phyloP scores from a whole-genome alignment of 2,329 filamentous ascomycete genomes.

The Dichotomopilus funicola region DNA sequence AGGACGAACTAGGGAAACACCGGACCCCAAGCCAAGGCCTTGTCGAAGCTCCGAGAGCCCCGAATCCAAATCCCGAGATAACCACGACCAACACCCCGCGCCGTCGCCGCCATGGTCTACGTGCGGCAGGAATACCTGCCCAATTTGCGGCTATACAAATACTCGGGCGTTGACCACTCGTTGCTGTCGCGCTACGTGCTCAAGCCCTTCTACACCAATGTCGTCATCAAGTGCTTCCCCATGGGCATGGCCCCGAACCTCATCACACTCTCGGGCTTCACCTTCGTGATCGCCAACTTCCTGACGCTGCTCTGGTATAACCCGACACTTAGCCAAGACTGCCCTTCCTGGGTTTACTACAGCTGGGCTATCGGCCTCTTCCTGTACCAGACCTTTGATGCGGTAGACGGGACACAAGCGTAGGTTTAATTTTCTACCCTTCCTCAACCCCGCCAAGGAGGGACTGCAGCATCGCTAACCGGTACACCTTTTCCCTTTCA shows the following conservation, averaged over 20 bases:
- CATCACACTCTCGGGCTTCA: slow-evolving; percentile 87
- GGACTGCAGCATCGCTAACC: neutral
- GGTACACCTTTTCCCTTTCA: slow-evolving; percentile 1
- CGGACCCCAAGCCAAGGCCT: too few relatives aligned
- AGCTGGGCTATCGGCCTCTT: slow-evolving; percentile 87
- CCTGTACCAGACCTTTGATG: slow-evolving; percentile 97
- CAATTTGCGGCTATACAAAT: slow-evolving; percentile 90
- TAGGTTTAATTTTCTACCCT: slow-evolving; percentile 39
- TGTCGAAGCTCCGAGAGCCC: too few relatives aligned
- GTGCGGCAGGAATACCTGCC: slow-evolving; percentile 86
- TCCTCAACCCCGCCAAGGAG: neutral
- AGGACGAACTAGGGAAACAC: too few relatives aligned
- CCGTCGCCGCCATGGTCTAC: slow-evolving; percentile 67
- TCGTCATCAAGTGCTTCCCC: slow-evolving; percentile 91
- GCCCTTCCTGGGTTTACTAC: slow-evolving; percentile 90
- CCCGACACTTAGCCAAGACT: slow-evolving; percentile 88
- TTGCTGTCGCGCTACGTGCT: slow-evolving; percentile 86
- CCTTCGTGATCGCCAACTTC: slow-evolving; percentile 83
- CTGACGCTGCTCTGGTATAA: slow-evolving; percentile 93
- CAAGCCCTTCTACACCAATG: slow-evolving; percentile 94
- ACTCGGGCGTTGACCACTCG: slow-evolving; percentile 85
- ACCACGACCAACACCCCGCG: neutral
- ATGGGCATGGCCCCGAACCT: slow-evolving; percentile 86
- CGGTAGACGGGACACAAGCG: slow-evolving; percentile 91
- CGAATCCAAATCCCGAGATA: too few relatives aligned